Conservation (phyloP, 495 filamentous ascomycete genomes). For the Oidiodendron maius region DNA sequence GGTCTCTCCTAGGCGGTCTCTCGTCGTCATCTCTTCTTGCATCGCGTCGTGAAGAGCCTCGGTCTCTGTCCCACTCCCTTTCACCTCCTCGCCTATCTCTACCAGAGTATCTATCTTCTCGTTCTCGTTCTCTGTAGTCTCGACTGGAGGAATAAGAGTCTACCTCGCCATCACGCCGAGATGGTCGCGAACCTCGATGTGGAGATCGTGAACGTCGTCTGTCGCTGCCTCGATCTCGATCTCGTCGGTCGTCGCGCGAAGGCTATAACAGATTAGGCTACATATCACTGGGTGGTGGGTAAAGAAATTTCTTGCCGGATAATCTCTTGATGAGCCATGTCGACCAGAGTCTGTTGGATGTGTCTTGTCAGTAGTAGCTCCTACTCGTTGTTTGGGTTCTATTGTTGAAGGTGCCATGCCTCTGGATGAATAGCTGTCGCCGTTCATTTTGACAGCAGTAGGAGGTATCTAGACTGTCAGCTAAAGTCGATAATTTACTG, state of each 20-base stretch:
- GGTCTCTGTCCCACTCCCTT: slow-evolving; percentile 67
- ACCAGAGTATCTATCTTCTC: slow-evolving; percentile 78
- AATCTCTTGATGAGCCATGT: slow-evolving; percentile 62
- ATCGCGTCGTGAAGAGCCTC: slow-evolving; percentile 49
- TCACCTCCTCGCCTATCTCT: slow-evolving; percentile 48
- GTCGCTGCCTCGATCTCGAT: slow-evolving; percentile 42
- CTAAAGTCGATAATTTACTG: not conserved
- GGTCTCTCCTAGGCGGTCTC: slow-evolving; percentile 52
- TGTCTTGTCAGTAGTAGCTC: slow-evolving; percentile 28
- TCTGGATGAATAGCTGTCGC: slow-evolving; percentile 77
- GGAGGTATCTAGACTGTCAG: not conserved
- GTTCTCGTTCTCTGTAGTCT: slow-evolving; percentile 84
- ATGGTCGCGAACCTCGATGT: slow-evolving; percentile 49
- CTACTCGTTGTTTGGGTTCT: slow-evolving; percentile 25
- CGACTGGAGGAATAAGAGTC: slow-evolving; percentile 89
- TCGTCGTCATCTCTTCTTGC: slow-evolving; percentile 58
- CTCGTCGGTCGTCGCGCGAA: slow-evolving; percentile 38
- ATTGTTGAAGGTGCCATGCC: slow-evolving; percentile 41
- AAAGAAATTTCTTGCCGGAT: slow-evolving; percentile 51
- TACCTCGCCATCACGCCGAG: slow-evolving; percentile 58
- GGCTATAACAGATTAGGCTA: slow-evolving; percentile 40
- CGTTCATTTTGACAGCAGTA: slow-evolving; percentile 64
- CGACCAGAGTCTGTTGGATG: slow-evolving; percentile 55
- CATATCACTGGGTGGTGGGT: not conserved
- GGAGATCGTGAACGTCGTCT: slow-evolving; percentile 74